Conservation (phyloP, 331 rosid species). For the Rhamnella rubrinervis region DNA sequence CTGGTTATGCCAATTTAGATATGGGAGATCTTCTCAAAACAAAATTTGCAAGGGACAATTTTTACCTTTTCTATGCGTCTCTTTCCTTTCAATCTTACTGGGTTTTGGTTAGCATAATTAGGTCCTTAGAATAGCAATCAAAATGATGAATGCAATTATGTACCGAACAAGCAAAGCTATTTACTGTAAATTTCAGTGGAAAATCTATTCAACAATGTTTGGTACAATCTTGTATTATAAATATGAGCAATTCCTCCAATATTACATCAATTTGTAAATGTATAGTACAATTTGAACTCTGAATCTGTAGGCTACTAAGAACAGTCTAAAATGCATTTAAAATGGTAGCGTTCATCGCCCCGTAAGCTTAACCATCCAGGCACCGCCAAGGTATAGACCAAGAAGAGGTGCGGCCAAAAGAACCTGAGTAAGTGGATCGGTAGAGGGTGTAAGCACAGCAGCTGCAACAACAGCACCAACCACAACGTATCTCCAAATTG, state of each 20-base stretch:
- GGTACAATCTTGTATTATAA: constrained; percentile 9
- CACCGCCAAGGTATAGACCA: constrained; percentile 91
- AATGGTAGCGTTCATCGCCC: constrained; percentile 50
- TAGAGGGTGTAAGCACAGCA: constrained; percentile 80
- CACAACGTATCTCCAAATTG: constrained; percentile 94
- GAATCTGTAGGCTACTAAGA: background rate
- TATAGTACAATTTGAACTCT: constrained; percentile 27
- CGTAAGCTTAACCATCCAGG: constrained; percentile 82
- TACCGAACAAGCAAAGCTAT: background rate
- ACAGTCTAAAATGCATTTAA: constrained; percentile 2
- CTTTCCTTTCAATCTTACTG: background rate
- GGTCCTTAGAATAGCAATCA: background rate
- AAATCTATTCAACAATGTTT: constrained; percentile 12
- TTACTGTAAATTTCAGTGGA: constrained; percentile 11
- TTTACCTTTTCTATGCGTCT: background rate
- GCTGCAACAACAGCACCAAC: constrained; percentile 93
- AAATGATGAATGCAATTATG: background rate
- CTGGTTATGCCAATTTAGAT: background rate
- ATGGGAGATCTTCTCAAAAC: no score
- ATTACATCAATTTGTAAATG: constrained; percentile 37
- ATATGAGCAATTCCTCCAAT: constrained; percentile 20
- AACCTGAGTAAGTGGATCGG: constrained; percentile 86
- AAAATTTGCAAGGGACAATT: background rate
- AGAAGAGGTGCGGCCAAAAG: constrained; percentile 83
- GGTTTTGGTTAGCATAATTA: background rate